Percentiles rank a stretch among this genome's conserved stretches.
Evolutionary conservation across 2,329 filamentous ascomycete genomes (phyloP).

Genomic region (Herpotrichia juniperi): DNA sequence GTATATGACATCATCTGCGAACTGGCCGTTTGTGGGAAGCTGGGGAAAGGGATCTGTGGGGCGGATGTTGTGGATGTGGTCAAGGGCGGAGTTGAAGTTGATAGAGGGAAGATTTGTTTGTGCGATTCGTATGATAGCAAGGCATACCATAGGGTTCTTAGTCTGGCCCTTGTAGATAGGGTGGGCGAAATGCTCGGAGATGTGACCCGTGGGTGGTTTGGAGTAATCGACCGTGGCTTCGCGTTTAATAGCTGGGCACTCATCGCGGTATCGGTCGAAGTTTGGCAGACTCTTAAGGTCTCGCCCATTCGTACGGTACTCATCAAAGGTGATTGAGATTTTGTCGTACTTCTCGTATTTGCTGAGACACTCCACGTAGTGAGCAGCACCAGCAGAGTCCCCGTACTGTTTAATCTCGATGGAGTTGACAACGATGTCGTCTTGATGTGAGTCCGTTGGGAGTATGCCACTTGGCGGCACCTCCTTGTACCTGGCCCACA

Average conservation of each 20-base stretch:
- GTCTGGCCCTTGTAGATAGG: constrained; percentile 24
- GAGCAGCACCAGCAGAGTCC: neutral
- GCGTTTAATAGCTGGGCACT: neutral
- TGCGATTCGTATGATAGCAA: constrained; percentile 28
- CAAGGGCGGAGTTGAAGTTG: constrained; percentile 20
- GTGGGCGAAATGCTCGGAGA: neutral
- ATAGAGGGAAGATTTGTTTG: constrained; percentile 22
- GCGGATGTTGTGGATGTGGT: constrained; percentile 26
- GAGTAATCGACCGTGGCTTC: neutral
- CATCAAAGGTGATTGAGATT: neutral
- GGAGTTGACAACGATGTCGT: constrained; percentile 22
- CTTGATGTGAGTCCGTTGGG: constrained; percentile 16
- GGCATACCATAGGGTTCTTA: constrained; percentile 20
- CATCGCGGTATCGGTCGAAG: neutral
- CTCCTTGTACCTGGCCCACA: neutral
- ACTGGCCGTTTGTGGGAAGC: neutral
- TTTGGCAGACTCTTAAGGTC: neutral
- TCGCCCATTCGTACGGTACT: neutral
- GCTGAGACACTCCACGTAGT: constrained; percentile 12
- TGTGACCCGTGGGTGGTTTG: neutral
- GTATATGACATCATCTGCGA: constrained; percentile 6
- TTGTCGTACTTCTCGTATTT: neutral
- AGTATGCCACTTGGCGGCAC: neutral
- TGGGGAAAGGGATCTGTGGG: constrained; percentile 8
- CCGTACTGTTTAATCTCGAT: constrained; percentile 7